These are phyloP conservation scores for Penicillium griseofulvum DNA, from an alignment of 2,329 filamentous ascomycete genomes.

Conservation along the genomic window DNA sequence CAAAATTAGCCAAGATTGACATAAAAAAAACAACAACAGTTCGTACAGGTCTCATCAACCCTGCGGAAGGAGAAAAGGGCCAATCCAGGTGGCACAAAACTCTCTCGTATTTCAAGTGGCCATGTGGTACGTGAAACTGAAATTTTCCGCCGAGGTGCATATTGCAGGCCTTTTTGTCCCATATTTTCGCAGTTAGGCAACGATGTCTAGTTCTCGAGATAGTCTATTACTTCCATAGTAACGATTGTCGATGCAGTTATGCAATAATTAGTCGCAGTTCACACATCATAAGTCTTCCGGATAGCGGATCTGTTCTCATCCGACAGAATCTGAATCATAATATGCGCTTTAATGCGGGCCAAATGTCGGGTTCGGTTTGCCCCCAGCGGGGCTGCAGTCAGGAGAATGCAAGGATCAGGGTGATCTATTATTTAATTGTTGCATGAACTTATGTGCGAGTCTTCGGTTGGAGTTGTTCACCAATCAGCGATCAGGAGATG, in stretches of 20 bases:
- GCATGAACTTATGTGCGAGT: neutral
- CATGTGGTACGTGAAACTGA: conserved; percentile 7
- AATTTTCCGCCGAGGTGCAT: neutral
- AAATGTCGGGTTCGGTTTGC: neutral
- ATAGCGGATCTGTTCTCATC: neutral
- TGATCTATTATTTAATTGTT: neutral
- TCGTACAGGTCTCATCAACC: conserved; percentile 27
- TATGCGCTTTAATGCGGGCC: neutral
- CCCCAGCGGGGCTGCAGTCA: neutral
- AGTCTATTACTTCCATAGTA: neutral
- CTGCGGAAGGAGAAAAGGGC: conserved; percentile 15
- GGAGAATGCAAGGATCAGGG: conserved; percentile 7
- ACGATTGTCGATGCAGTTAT: neutral
- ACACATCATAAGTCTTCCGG: neutral
- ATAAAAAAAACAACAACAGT: conserved; percentile 17
- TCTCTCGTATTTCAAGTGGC: neutral
- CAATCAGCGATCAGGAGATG: conserved; percentile 3
- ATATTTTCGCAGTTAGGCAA: neutral
- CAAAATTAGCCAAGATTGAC: conserved; percentile 9
- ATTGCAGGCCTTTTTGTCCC: neutral
- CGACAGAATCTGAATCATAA: neutral
- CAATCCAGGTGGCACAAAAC: conserved; percentile 1
- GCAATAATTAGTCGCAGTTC: neutral
- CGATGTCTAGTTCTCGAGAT: neutral
- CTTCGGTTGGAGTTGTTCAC: neutral